phyloP scores from a whole-genome alignment of 805 yeast genomes.

The Metschnikowia peoriensis region DNA sequence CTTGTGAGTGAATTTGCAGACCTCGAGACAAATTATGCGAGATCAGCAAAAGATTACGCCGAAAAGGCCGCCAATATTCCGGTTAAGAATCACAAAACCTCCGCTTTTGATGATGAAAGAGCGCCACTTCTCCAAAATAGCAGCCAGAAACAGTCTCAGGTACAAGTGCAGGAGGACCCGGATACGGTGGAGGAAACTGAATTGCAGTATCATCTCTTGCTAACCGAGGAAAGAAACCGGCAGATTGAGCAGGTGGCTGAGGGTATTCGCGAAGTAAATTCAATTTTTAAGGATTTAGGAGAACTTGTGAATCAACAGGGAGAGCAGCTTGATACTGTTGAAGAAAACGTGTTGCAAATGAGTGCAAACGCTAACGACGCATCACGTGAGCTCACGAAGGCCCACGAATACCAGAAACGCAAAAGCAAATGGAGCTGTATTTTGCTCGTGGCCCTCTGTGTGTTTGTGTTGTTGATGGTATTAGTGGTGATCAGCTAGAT shows the following conservation, averaged over 20 bases:
- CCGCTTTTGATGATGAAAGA: constrained; percentile 21
- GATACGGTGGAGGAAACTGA: constrained; percentile 46
- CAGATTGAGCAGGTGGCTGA: constrained; percentile 71
- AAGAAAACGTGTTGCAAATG: constrained; percentile 67
- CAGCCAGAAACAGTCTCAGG: constrained; percentile 25
- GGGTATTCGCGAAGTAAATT: constrained; percentile 81
- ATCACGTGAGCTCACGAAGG: constrained; percentile 64
- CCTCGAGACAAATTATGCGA: constrained; percentile 45
- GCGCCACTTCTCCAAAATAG: constrained; percentile 40
- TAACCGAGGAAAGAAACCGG: constrained; percentile 69
- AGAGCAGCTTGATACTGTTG: constrained; percentile 77
- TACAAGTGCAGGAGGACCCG: constrained; percentile 33
- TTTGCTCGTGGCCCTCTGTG: constrained; percentile 53
- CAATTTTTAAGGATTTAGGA: constrained; percentile 80
- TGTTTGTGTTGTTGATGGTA: constrained; percentile 57
- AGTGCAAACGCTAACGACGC: constrained; percentile 69
- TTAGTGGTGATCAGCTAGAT: constrained; percentile 49
- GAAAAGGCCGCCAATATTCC: constrained; percentile 37
- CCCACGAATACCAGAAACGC: constrained; percentile 69
- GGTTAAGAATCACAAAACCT: not conserved
- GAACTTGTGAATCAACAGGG: constrained; percentile 82
- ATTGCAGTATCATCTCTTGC: constrained; percentile 58
- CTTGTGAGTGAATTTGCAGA: constrained; percentile 55
- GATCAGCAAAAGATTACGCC: constrained; percentile 44
- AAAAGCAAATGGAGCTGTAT: constrained; percentile 76